Evolutionary conservation across 495 filamentous ascomycete genomes (phyloP).

Genomic region (Neurospora sp.): DNA sequence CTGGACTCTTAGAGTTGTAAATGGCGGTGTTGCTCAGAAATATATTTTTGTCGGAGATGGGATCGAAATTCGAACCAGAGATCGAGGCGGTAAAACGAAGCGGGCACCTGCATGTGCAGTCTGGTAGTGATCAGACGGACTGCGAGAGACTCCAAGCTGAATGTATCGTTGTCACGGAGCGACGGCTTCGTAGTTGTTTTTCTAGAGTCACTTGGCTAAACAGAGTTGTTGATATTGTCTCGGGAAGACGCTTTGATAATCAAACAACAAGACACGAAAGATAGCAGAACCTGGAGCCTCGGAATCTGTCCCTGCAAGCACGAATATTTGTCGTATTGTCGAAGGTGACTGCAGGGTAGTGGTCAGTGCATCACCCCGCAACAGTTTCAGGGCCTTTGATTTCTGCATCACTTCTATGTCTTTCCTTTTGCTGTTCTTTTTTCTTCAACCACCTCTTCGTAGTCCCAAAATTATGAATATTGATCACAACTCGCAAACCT

Average conservation of each 20-base stretch:
- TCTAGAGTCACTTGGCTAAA: neutral
- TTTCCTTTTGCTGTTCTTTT: neutral
- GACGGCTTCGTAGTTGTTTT: neutral
- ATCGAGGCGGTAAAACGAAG: neutral
- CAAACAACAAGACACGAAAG: neutral
- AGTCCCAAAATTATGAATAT: neutral
- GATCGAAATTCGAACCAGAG: neutral
- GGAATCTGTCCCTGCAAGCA: neutral
- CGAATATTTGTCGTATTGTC: too few relatives aligned
- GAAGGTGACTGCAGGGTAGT: neutral
- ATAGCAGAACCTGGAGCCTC: neutral
- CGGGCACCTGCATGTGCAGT: neutral
- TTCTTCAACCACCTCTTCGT: neutral
- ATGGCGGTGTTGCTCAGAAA: neutral
- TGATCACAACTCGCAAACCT: neutral
- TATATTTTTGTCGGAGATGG: neutral
- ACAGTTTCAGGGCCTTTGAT: neutral
- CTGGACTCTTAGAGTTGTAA: neutral
- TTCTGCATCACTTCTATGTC: neutral
- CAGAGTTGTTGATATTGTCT: neutral
- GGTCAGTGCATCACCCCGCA: neutral
- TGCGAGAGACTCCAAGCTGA: neutral
- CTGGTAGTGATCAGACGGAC: neutral
- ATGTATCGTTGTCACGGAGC: neutral
- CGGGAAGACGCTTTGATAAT: neutral